Percentiles rank a stretch among this genome's conserved stretches.
These are phyloP conservation scores for Mycena metata DNA, from an alignment of 768 basidiomycete species.

Conservation along the genomic window DNA sequence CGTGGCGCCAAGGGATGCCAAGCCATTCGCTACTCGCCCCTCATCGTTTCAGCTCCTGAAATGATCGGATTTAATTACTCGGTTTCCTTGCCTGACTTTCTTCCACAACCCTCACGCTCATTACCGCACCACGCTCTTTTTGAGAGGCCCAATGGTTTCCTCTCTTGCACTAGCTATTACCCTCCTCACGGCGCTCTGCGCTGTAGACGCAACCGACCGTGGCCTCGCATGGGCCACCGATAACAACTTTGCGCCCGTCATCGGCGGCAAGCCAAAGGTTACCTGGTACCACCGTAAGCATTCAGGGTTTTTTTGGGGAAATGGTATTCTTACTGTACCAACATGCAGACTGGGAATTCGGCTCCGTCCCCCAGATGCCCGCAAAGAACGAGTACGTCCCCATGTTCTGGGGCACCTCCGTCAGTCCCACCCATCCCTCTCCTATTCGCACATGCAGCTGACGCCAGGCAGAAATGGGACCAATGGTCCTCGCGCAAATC, in stretches of 20 bases:
- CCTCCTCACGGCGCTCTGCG: no score
- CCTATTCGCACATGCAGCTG: not conserved
- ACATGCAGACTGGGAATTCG: conserved; percentile 28
- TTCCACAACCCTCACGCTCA: no score
- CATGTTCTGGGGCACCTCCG: conserved; percentile 31
- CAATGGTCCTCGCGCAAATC: conserved; percentile 18
- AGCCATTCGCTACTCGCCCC: no score
- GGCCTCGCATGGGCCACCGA: conserved; percentile 35
- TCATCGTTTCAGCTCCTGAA: no score
- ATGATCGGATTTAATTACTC: no score
- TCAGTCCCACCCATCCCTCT: not conserved
- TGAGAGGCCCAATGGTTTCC: no score
- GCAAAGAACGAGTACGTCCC: conserved; percentile 28
- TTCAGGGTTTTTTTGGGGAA: not conserved
- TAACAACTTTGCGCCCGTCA: conserved; percentile 21
- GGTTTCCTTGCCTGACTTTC: no score
- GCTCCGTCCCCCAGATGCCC: conserved; percentile 29
- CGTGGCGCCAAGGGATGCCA: no score
- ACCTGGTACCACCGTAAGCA: conserved; percentile 30
- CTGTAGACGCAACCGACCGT: conserved; percentile 2
- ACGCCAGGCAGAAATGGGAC: conserved; percentile 14
- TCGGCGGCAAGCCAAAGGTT: conserved; percentile 18
- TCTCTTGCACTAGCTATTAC: no score
- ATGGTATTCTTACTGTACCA: not conserved
- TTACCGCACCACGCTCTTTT: no score